Base-by-base conservation (phyloP, 768 basidiomycete species). In the Lactarius hengduanensis region DNA sequence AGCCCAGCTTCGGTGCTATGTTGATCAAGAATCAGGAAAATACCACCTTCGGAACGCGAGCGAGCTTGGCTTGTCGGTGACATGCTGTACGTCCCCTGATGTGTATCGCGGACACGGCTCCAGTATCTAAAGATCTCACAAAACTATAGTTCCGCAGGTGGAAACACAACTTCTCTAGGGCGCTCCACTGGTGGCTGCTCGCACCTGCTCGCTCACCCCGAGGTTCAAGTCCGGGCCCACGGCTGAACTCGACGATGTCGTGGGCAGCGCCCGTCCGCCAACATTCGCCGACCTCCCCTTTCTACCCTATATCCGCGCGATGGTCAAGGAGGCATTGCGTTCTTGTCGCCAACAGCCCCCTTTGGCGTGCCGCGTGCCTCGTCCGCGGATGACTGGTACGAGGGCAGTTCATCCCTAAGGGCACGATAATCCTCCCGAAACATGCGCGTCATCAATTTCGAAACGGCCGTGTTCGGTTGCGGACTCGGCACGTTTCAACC, bases 321-420 rank as follows among this genome's bases (percentile, higher is more conserved):
- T 53, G 50, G 26, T 15, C 50, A 53, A 53, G 26, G 50, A 53
- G 15, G 11, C 5, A 26, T 13, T 22, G 13, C 50, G 50, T 2
- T n/a, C n/a, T 53, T 22, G 62, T 56, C 56, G 18, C 57, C 38
- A 59, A 40, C 58, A 50, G 10, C 67, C 16, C 69, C 69, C 41
- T 58, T 47, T 18, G 62, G 62, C 16, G 20, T 47, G 13, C 50
- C 50, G 50, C 50, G 26, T 26, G 50, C 50, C 22, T 53, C 50
- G 26, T 53, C 50, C 13, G 50, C 26, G 26, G 50, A 53, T 15
- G 26, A 53, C 50, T 26, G 50, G 50, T 53, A 53, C 13, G 22
- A 26, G 50, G 50, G 50, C 13, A 26, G 50, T 53, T 53, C 13
- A 53, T 53, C 5, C 50, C 50, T 13, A 53, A 53, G 26, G 50